Conservation (phyloP, 2,329 filamentous ascomycete species). For the Coniochaeta sp. region DNA sequence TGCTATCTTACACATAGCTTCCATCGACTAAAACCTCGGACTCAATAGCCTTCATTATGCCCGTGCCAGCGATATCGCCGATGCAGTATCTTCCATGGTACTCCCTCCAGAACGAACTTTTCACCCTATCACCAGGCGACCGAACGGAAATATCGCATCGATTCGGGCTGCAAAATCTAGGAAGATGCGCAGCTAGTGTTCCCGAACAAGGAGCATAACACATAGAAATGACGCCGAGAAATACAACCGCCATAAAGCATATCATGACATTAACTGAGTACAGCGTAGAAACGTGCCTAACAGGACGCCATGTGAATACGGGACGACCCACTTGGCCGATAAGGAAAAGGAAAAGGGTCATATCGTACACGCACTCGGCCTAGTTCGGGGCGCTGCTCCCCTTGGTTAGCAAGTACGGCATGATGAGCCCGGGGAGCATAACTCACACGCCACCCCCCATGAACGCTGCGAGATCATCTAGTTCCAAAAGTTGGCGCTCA, state of each 20-base stretch:
- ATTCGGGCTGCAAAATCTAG: background rate
- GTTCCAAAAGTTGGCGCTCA: conserved; percentile 51
- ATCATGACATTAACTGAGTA: background rate
- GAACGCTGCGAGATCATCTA: conserved; percentile 54
- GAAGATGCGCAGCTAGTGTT: background rate
- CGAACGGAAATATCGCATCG: background rate
- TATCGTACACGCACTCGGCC: background rate
- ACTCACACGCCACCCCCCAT: conserved; percentile 53
- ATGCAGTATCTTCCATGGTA: background rate
- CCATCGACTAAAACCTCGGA: background rate
- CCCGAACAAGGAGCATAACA: background rate
- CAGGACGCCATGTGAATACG: background rate
- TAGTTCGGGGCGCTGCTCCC: conserved; percentile 1
- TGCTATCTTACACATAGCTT: background rate
- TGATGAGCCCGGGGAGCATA: background rate
- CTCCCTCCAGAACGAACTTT: background rate
- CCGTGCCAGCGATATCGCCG: background rate
- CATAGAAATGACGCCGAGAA: background rate
- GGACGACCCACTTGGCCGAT: background rate
- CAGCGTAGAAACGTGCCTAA: background rate
- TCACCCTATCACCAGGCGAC: background rate
- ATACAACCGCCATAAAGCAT: background rate
- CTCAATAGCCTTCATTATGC: background rate
- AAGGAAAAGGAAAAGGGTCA: background rate
- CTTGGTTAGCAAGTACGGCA: conserved; percentile 3